Conservation (phyloP, 2,329 filamentous ascomycete genomes). For the Cordyceps javanica region DNA sequence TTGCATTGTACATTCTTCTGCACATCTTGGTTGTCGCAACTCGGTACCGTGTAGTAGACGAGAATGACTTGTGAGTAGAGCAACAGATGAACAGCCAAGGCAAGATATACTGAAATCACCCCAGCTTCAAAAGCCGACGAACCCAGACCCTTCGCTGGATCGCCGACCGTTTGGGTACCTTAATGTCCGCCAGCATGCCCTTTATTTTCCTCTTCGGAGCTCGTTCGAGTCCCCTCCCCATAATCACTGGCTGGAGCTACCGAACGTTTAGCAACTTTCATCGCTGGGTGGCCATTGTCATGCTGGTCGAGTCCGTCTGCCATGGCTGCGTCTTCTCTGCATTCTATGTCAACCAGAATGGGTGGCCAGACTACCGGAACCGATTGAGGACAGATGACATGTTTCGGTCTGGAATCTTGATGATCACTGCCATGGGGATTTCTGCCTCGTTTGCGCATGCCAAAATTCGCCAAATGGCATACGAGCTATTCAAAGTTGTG, state of each 20-base stretch:
- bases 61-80: conserved; percentile 26
- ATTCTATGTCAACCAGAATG: conserved; percentile 16
- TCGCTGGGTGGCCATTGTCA: conserved; percentile 52
- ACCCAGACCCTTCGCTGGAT: conserved; percentile 40
- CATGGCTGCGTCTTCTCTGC: conserved; percentile 32
- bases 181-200: conserved; percentile 53
- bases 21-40: conserved; percentile 25
- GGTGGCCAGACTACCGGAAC: conserved; percentile 6
- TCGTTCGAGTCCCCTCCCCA: conserved; percentile 55
- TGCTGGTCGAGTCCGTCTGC: conserved; percentile 50
- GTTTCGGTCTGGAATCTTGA: conserved; percentile 3
- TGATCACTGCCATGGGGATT: conserved; percentile 12
- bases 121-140: conserved; percentile 10
- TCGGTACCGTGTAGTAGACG: conserved; percentile 25
- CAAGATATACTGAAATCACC: conserved; percentile 22
- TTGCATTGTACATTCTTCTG: conserved; percentile 25
- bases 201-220: conserved; percentile 56
- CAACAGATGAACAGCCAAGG: neutral
- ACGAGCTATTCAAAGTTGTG: conserved; percentile 37
- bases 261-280: conserved; percentile 58
- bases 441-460: conserved; percentile 6
- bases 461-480: conserved; percentile 24
- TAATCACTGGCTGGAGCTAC: conserved; percentile 59
- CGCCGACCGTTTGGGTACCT: conserved; percentile 51
- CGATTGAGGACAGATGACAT: neutral